These are phyloP conservation scores for Arthrobotrys conoides DNA, from an alignment of 2,329 filamentous ascomycete species.

Conservation along the genomic window DNA sequence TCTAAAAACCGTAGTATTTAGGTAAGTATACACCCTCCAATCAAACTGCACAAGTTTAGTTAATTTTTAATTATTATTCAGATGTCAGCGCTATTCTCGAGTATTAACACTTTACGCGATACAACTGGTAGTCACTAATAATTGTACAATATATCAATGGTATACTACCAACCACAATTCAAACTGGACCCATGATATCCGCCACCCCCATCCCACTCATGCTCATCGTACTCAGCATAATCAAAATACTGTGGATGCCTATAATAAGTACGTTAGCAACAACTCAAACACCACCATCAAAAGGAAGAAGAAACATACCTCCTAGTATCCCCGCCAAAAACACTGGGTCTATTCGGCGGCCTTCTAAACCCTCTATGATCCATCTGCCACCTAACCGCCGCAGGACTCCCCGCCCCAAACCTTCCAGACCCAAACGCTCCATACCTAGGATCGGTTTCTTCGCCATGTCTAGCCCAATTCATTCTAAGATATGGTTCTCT, in stretches of 20 bases:
- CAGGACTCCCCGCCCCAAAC: background rate
- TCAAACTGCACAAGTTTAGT: slow-evolving; percentile 7
- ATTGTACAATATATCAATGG: too few species aligned
- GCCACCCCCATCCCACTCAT: background rate
- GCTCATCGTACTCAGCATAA: slow-evolving; percentile 13
- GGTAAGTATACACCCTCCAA: background rate
- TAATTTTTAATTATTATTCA: too few species aligned
- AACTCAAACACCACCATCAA: background rate
- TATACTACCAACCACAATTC: slow-evolving; percentile 1
- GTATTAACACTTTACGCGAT: background rate
- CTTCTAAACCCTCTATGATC: background rate
- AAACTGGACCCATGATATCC: slow-evolving; percentile 3
- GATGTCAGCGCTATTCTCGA: background rate
- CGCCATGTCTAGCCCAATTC: background rate
- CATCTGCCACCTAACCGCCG: background rate
- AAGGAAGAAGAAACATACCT: background rate
- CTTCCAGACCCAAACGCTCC: slow-evolving; percentile 1
- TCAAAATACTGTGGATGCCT: slow-evolving; percentile 23
- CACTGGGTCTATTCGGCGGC: background rate
- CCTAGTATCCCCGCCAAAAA: slow-evolving; percentile 1
- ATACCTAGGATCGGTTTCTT: background rate
- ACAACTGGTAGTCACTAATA: too few species aligned
- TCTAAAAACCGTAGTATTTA: too few species aligned
- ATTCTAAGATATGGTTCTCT: background rate
- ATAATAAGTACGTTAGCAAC: background rate